phyloP scores from a whole-genome alignment of 1,284 basidiomycete species.

The Trametes polyzona region DNA sequence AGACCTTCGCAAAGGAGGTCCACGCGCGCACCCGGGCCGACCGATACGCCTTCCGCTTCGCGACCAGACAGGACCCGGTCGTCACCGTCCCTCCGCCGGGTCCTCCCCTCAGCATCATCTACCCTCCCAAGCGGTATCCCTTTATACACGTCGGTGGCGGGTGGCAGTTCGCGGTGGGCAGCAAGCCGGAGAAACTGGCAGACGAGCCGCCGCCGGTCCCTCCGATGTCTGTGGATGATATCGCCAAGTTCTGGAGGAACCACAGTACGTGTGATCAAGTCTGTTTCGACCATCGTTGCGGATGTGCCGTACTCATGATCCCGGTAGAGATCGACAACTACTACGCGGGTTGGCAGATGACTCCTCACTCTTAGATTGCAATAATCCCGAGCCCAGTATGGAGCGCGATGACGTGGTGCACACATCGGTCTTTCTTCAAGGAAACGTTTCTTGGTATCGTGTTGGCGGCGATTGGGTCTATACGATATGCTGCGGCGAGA shows the following conservation, averaged over 20 bases:
- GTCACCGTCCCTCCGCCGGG: constrained; percentile 1
- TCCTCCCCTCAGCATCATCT: background rate
- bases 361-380: too few species aligned
- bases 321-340: too few species aligned
- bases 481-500: too few species aligned
- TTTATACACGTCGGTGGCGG: constrained; percentile 10
- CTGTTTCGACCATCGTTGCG: background rate
- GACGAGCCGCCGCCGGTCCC: background rate
- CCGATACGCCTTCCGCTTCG: constrained; percentile 6
- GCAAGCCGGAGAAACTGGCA: background rate
- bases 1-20: constrained; percentile 6
- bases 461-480: too few species aligned
- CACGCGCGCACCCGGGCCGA: background rate
- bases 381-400: too few species aligned
- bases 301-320: background rate
- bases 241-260: background rate
- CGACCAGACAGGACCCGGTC: constrained; percentile 6
- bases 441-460: too few species aligned
- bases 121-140: background rate
- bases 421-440: too few species aligned
- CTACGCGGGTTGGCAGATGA: too few species aligned
- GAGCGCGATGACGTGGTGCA: too few species aligned
- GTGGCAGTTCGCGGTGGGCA: constrained; percentile 1
- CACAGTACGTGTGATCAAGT: background rate
- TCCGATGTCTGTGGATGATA: background rate